A percentile compares a stretch with the other conserved stretches of the same genome.
Conservation (phyloP, 208 protist genomes). For the Phytomonas sp. region DNA sequence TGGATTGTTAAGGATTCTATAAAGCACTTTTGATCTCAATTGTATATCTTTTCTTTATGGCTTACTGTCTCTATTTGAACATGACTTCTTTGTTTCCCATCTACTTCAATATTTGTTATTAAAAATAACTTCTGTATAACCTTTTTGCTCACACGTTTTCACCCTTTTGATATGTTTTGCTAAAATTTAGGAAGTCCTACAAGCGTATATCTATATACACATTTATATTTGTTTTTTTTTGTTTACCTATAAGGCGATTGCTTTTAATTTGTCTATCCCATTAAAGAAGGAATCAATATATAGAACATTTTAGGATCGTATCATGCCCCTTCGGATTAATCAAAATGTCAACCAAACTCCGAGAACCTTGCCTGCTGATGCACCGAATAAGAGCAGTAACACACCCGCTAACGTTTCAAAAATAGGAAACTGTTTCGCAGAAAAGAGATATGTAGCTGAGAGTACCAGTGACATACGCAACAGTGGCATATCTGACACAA, state of each 20-base stretch:
- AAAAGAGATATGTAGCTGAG: not conserved
- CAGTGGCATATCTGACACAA: not conserved
- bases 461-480: not conserved
- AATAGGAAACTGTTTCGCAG: not conserved
- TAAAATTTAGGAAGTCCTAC: not conserved
- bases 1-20: not conserved
- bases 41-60: no score
- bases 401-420: not conserved
- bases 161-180: not conserved
- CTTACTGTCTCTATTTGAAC: not conserved
- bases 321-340: not conserved
- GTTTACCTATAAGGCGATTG: not conserved
- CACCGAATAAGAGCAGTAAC: not conserved
- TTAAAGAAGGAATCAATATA: not conserved
- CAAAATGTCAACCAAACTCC: not conserved
- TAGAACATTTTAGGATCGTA: not conserved
- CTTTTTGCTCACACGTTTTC: not conserved
- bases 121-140: not conserved
- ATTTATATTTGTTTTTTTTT: not conserved
- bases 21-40: no score
- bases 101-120: not conserved
- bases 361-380: not conserved
- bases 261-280: not conserved
- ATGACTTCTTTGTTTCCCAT: not conserved
- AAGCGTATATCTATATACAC: not conserved